Percentiles rank a stretch among this genome's conserved stretches.
phyloP scores from a whole-genome alignment of 2,329 filamentous ascomycete species.

The Trichoderma afroharzianum region DNA sequence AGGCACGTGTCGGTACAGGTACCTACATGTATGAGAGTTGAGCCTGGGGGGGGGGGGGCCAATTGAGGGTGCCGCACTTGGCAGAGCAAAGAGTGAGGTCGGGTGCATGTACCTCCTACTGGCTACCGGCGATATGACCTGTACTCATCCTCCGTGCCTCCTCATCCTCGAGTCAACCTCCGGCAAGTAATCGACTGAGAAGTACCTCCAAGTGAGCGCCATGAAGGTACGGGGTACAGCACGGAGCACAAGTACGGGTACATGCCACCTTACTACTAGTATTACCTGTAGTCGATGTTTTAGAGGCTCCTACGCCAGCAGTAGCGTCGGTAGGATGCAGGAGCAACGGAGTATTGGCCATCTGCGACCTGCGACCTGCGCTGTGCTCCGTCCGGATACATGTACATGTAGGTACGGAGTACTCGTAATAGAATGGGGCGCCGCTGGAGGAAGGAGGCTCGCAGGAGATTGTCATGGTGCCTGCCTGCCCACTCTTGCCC shows the following conservation, averaged over 20 bases:
- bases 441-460: constrained; percentile 7
- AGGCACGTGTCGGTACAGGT: neutral
- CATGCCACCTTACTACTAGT: neutral
- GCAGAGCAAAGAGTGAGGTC: neutral
- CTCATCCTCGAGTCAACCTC: neutral
- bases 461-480: neutral
- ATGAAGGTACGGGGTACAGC: neutral
- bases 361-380: neutral
- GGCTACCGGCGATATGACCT: neutral
- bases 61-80: neutral
- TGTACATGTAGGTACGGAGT: neutral
- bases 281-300: neutral
- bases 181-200: neutral
- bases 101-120: neutral
- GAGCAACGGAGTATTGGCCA: neutral
- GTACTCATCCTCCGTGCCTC: neutral
- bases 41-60: neutral
- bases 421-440: neutral
- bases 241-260: neutral
- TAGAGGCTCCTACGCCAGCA: neutral
- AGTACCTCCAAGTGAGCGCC: neutral
- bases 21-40: neutral
- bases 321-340: neutral
- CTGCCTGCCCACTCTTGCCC: neutral
- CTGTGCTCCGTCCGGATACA: neutral